These are phyloP conservation scores for Ceratobasidium sp. DNA, from an alignment of 1,284 basidiomycete species.

Conservation along the genomic window DNA sequence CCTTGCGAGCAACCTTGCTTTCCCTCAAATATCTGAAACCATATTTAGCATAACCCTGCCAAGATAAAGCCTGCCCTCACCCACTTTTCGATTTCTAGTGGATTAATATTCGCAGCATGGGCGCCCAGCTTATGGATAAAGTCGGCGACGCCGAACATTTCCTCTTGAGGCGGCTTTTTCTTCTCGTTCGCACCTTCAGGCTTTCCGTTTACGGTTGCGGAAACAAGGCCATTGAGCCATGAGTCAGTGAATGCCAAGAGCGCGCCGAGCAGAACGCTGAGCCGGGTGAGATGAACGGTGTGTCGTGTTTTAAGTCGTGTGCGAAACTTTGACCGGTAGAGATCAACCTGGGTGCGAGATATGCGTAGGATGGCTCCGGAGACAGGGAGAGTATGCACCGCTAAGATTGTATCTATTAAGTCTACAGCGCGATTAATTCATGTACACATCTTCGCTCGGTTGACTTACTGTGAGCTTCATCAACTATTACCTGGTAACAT, in stretches of 20 bases:
- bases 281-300: slow-evolving; percentile 81
- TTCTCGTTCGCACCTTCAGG: slow-evolving; percentile 52
- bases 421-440: slow-evolving; percentile 60
- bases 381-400: slow-evolving; percentile 81
- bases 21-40: slow-evolving; percentile 73
- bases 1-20: slow-evolving; percentile 78
- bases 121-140: slow-evolving; percentile 75
- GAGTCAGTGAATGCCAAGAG: slow-evolving; percentile 66
- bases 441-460: not conserved
- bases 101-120: slow-evolving; percentile 77
- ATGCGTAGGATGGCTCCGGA: slow-evolving; percentile 67
- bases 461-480: slow-evolving; percentile 93
- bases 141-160: slow-evolving; percentile 72
- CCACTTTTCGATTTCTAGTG: slow-evolving; percentile 77
- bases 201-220: slow-evolving; percentile 53
- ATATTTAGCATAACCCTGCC: not conserved
- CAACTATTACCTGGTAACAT: slow-evolving; percentile 66
- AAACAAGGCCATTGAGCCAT: slow-evolving; percentile 56
- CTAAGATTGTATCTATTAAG: slow-evolving; percentile 86
- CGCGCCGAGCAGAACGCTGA: slow-evolving; percentile 76
- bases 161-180: slow-evolving; percentile 53
- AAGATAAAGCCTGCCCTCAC: not conserved
- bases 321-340: slow-evolving; percentile 84
- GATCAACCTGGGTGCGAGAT: slow-evolving; percentile 80
- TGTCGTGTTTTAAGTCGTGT: slow-evolving; percentile 79